A percentile compares a stretch with the other conserved stretches of the same genome.
Conservation (phyloP, 2,329 filamentous ascomycete species). For the Ceratocystis destructans region DNA sequence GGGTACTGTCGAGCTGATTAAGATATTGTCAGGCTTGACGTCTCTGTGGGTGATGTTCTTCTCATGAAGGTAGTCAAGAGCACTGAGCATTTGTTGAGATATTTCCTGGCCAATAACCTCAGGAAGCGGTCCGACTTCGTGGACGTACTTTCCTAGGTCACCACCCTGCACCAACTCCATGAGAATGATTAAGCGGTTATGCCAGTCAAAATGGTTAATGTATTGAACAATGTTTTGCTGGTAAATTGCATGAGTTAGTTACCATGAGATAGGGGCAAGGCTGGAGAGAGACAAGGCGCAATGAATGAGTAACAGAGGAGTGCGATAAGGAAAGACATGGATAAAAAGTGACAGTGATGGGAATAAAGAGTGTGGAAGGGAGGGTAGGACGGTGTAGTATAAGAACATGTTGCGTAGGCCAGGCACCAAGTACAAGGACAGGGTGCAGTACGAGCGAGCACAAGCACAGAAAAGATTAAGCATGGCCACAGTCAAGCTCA, state of each 20-base stretch:
- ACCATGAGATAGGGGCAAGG: constrained; percentile 16
- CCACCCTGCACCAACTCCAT: constrained; percentile 85
- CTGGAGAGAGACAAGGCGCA: constrained; percentile 12
- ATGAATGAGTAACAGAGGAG: background rate
- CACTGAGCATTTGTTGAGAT: constrained; percentile 62
- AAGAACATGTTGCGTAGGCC: too few relatives aligned
- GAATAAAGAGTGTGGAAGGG: too few relatives aligned
- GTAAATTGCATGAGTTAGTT: constrained; percentile 33
- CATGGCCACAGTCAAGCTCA: too few relatives aligned
- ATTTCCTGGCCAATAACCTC: constrained; percentile 60
- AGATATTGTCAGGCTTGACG: constrained; percentile 95
- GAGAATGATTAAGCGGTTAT: constrained; percentile 73
- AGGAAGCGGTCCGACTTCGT: constrained; percentile 44
- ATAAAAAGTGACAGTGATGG: background rate
- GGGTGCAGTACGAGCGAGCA: too few relatives aligned
- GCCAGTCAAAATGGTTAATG: constrained; percentile 74
- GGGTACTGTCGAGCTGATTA: constrained; percentile 60
- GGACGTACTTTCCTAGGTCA: constrained; percentile 65
- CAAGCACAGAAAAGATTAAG: too few relatives aligned
- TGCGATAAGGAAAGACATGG: background rate
- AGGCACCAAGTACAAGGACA: too few relatives aligned
- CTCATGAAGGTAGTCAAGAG: constrained; percentile 72
- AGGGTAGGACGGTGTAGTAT: constrained; percentile 15
- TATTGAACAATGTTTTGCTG: constrained; percentile 70
- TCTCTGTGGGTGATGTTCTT: constrained; percentile 94